Base-by-base conservation (phyloP, 495 filamentous ascomycete species). In the Cladorrhinum samala region DNA sequence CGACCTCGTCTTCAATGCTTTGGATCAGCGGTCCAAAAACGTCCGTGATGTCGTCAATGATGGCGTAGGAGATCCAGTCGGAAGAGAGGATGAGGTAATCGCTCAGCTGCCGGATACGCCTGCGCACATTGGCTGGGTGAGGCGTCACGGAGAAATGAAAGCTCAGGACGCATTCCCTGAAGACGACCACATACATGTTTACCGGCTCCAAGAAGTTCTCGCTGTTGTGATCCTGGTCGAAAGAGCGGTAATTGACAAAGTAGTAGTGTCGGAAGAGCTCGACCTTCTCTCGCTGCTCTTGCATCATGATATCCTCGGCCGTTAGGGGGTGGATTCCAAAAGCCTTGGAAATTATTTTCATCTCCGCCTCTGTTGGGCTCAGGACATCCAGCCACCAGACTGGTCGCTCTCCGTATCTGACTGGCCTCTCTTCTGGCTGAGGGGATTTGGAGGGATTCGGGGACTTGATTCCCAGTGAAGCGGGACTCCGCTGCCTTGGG, bases 31-130 rank as follows among this genome's bases (percentile, higher is more conserved):
- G 93, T 0, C 83, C 88, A 56, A 95, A 98, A 3, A 86, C 91
- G 68, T 98, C 93, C 8, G 93, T 96, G 59, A 98, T 95, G 64
- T 98, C 92, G 67, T 98, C 93, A 60, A 98, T 96, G 58, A 98
- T 81, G 25, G 90, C 93, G 59, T 98, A 98, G 13, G 89, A 94
- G 60, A 98, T 96, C 93, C 93, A 98, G 67, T 98, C 93, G 0
- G 91, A 89, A 55, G 84, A 90, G 6, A 96, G 75, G 57, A 93
- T 88, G 59, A 97, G 77, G 65, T 95, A 97, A 70, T 98, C 94
- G 63, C 87, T 87, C 44, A 98, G 77, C 66, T 97, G 93, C 23
- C 93, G 84, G 64, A 98, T 90, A 20, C 93, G 84, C 23, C 91
- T 81, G 19, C 93, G 88, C 20, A 98, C 93, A 63, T 98, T 96